Base-by-base conservation (phyloP, 768 basidiomycete genomes). In the Leccinum imitatum region DNA sequence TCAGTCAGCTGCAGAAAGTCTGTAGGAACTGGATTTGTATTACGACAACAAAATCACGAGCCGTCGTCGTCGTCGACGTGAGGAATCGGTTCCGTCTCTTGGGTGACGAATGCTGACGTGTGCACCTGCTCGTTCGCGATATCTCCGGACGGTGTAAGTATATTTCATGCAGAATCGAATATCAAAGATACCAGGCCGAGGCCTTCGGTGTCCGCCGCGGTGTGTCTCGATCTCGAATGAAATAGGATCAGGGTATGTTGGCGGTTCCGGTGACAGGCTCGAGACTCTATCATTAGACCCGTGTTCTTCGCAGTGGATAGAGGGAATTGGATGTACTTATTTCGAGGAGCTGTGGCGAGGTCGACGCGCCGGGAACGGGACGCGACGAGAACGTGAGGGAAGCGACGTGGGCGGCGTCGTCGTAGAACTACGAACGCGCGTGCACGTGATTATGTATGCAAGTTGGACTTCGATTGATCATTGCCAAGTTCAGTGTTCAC, bases 81-180 rank as follows among this genome's bases (percentile, higher is more conserved):
- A 65, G 85, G 15, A 10, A 31, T 44, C 30, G 1, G 2, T 41
- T 23, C n/a, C 21, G 21, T 5, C 3, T 4, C 14, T 25, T 15
- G 48, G 23, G 14, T 5, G 2, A 46, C 23, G 44, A 11, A 44
- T 35, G 52, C 56, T 63, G 58, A 47, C 3, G 8, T 11, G 23
- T 17, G 21, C 30, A 31, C 30, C 3, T 31, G 0, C 1, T 33
- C 33, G 33, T 33, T 33, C 5, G 33, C 33, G 33, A 3, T 81
- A 83, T 4, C 79, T 99, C 35, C 77, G 81, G 39, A 92, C 90
- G 0, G 37, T 37, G 37, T 14, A 2, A 3, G 79, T 96, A 25
- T 99, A 95, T 76, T 93, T 99, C 67, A 92, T 99, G 6, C 96
- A 98, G 75, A 98, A 99, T 76, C 89, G 89, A 74, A 96, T 98